Evolutionary conservation across 495 filamentous ascomycete genomes (phyloP), one percentile per base, ranked within the genome.

Genomic region (Tuber indicum): DNA sequence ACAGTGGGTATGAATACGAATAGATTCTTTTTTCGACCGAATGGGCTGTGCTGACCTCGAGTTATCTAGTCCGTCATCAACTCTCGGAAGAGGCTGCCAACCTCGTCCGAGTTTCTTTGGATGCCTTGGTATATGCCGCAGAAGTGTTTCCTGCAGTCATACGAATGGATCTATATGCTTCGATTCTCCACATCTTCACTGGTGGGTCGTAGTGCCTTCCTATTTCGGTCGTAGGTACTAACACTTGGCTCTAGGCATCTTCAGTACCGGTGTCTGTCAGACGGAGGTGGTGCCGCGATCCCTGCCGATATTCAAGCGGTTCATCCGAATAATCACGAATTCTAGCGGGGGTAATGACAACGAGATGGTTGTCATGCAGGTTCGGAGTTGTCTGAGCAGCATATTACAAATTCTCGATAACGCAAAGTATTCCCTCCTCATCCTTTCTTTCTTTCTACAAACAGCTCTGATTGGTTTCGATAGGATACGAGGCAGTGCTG

Each of bases 91-190:
- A 98, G 83, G 91, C 93, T 9, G 87, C 95, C 41, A 86, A 91
- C 2, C 89, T 98, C n/a, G 89, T 97, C 70, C 90, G 90, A 45
- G 88, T 91, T 1, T 89, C 94, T 5, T 87, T 99, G 26, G 90
- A 93, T 78, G 92, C 96, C 16, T 89, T 99, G 2, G 96, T 98
- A 0, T 93, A 98, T 79, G 93, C 95, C 1, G 93, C 96, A 12
- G 92, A 94, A 71, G 93, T 98, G 23, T 99, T 99, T 85, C 96
- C 96, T 0, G 90, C 92, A 0, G 93, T 99, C 79, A 99, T 99
- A 85, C 94, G 94, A 84, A 94, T 94, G 72, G 96, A 99, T 84
- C 88, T 99, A 16, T 93, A 99, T 84, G 95, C 96, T 70, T 97
- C 94, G 83, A 97, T 98, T 80, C 87, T 98, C 47, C 95, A 99